Evolutionary conservation across 2,329 filamentous ascomycete genomes (phyloP), one percentile per base, ranked within the genome.

Genomic region (Elsinoe batatas): DNA sequence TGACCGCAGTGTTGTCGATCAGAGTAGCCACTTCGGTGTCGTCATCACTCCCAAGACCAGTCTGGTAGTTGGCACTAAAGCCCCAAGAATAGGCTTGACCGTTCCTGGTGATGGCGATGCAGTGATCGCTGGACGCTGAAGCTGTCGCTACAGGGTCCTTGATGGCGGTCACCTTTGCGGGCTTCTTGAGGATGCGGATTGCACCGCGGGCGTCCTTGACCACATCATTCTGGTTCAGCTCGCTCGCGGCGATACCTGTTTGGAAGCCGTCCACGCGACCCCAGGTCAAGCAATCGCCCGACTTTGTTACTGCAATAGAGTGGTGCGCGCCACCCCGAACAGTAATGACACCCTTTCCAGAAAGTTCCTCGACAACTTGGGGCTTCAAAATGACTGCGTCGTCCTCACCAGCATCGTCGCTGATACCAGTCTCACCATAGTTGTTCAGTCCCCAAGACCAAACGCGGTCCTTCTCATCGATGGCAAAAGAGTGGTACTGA

Each of bases 391-490:
- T 79, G 59, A 85, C 81, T 33, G 84, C 84, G 61, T 85, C 82
- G 53, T 85, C 81, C 57, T 84, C 80, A 32, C 83, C 84, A 12
- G 80, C 82, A 54, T 78, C 76, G 42, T 81, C 77, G 13, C 76
- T 74, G 57, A 85, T 77, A 35, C 85, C 88, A 13, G 87, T 87
- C 72, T 95, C 85, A 60, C 85, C 87, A 69, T 87, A 94, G 71
- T 87, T 90, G 77, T 95, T 95, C 30, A 91, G 75, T 20, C 90
- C 89, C 88, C 89, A 95, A 0, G 83, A 80, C 71, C 83, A 93
- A 32, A 91, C 84, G 30, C 80, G 77, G 37, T 83, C 83, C 26
- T 83, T 79, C 59, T 82, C 79, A 63, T 80, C 79, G 49, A 89
- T 78, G 50, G 85, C 85, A 63, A 95, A 91, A 62, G 83, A 87